phyloP scores from a whole-genome alignment of 805 yeast genomes.

The Metschnikowia kunwiensis region DNA sequence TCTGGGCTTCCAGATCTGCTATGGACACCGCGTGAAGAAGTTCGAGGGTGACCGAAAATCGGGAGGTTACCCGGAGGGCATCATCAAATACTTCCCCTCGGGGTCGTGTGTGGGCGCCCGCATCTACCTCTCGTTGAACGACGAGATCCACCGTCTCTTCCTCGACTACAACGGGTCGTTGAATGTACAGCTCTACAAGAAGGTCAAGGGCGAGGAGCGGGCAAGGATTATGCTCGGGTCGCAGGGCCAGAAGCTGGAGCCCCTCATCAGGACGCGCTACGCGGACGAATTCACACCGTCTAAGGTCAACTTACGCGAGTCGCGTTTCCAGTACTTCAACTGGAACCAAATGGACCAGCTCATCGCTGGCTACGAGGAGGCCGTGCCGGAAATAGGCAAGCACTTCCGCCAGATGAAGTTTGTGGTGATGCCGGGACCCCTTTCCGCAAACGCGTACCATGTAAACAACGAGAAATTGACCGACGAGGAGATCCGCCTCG shows the following conservation, averaged over 20 bases:
- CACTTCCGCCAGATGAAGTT: constrained; percentile 70
- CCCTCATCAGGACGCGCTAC: constrained; percentile 71
- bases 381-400: constrained; percentile 51
- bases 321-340: constrained; percentile 55
- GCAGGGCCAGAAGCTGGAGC: constrained; percentile 13
- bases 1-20: constrained; percentile 87
- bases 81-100: constrained; percentile 55
- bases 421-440: constrained; percentile 77
- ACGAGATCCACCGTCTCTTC: constrained; percentile 80
- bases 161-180: constrained; percentile 70
- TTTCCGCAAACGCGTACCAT: constrained; percentile 52
- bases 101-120: constrained; percentile 52
- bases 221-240: constrained; percentile 16
- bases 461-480: constrained; percentile 59
- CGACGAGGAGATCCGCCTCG: constrained; percentile 88
- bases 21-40: constrained; percentile 61
- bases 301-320: constrained; percentile 52
- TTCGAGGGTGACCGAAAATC: constrained; percentile 62
- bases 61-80: constrained; percentile 48
- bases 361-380: constrained; percentile 87
- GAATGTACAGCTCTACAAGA: constrained; percentile 70
- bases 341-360: constrained; percentile 93
- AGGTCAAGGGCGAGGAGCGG: constrained; percentile 10
- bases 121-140: constrained; percentile 71
- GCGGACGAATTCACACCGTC: constrained; percentile 63